Percentiles rank a stretch among this genome's conserved stretches.
These are phyloP conservation scores for Pestalotiopsis sp. DNA, from an alignment of 2,329 filamentous ascomycete genomes.

Conservation along the genomic window DNA sequence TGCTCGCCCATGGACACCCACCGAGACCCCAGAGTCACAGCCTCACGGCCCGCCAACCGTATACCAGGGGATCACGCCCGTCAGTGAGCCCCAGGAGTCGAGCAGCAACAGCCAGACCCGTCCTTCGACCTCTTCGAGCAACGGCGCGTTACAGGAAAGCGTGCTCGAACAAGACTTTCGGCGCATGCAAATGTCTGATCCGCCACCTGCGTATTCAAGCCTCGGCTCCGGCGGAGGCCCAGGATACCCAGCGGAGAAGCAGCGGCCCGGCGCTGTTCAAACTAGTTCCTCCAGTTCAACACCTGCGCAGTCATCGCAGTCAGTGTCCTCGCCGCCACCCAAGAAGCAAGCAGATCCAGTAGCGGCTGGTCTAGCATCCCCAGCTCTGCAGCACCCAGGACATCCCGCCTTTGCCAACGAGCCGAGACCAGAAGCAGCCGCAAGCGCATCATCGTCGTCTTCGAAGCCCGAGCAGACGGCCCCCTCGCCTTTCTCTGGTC, in stretches of 20 bases:
- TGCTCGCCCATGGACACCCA: constrained; percentile 88
- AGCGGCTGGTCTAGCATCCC: constrained; percentile 42
- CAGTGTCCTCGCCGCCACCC: constrained; percentile 33
- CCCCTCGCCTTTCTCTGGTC: constrained; percentile 44
- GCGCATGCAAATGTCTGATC: constrained; percentile 76
- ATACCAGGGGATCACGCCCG: constrained; percentile 82
- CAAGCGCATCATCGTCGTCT: constrained; percentile 42
- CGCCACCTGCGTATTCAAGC: constrained; percentile 93
- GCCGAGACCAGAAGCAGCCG: constrained; percentile 51
- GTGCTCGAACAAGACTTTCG: constrained; percentile 86
- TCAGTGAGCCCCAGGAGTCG: constrained; percentile 54
- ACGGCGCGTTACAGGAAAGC: constrained; percentile 56
- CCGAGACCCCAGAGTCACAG: constrained; percentile 82
- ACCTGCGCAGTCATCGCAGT: constrained; percentile 14
- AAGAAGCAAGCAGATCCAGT: constrained; percentile 27
- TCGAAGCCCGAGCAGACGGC: constrained; percentile 40
- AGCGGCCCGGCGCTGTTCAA: constrained; percentile 44
- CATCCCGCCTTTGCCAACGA: constrained; percentile 95
- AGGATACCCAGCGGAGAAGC: constrained; percentile 81
- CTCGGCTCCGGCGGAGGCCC: constrained; percentile 57
- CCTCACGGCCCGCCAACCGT: constrained; percentile 89
- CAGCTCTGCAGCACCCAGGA: constrained; percentile 58
- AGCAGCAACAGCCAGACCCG: constrained; percentile 44
- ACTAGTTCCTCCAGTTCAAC: constrained; percentile 17
- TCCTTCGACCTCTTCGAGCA: constrained; percentile 19